Conservation (phyloP, 2,329 filamentous ascomycete species). For the Aspergillus fijiensis region DNA sequence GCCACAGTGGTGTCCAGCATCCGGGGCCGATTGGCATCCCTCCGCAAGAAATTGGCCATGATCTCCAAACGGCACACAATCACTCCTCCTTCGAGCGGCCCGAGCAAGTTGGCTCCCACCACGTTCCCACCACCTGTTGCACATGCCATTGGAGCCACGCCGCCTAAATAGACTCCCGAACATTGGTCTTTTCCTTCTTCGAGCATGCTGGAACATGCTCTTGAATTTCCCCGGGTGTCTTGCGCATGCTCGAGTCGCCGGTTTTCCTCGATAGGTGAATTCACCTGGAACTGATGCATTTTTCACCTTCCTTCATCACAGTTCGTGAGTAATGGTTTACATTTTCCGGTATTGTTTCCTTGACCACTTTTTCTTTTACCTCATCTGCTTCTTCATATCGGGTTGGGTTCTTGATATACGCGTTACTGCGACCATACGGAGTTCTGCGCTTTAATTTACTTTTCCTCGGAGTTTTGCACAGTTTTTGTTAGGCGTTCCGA, state of each 20-base stretch:
- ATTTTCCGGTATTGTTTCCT: slow-evolving; percentile 13
- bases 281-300: neutral
- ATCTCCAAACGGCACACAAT: slow-evolving; percentile 46
- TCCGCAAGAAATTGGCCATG: slow-evolving; percentile 52
- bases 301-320: neutral
- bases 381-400: slow-evolving; percentile 4
- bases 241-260: no score
- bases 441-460: neutral
- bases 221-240: no score
- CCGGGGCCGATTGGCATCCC: slow-evolving; percentile 46
- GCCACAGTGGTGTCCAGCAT: slow-evolving; percentile 50
- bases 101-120: slow-evolving; percentile 30
- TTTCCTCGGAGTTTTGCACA: slow-evolving; percentile 1
- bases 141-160: slow-evolving; percentile 35
- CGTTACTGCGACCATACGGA: neutral
- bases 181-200: slow-evolving; percentile 1
- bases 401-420: neutral
- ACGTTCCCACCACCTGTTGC: slow-evolving; percentile 32
- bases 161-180: slow-evolving; percentile 29
- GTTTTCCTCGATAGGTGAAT: neutral
- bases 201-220: slow-evolving; percentile 20
- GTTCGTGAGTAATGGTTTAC: neutral
- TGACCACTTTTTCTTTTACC: slow-evolving; percentile 10
- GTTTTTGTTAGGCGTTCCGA: slow-evolving; percentile 15
- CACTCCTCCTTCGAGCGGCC: slow-evolving; percentile 34